Base-by-base conservation (phyloP, 805 yeast genomes). In the Pichia exigua region DNA sequence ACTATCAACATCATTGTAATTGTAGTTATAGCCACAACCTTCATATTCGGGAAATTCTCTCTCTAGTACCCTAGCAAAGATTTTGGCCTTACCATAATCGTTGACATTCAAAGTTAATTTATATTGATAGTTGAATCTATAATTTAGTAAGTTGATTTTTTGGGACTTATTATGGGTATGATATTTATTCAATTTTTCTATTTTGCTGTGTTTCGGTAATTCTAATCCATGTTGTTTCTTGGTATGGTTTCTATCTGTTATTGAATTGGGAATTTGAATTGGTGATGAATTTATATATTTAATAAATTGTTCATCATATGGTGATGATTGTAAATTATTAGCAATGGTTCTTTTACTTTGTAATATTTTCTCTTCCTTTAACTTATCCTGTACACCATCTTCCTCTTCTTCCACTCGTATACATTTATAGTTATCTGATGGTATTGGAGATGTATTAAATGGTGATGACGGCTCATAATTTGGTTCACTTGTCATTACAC, bases 391-490 rank as follows among this genome's bases (percentile, higher is more conserved):
- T 13, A 44, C 35, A 10, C 47, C 27, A 24, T 13, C 41, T 42
- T 22, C 44, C 30, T 17, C 30, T 27, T 27, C 30, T 27, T 27
- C 30, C 13, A 7, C 30, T 27, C 30, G 30, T 27, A 27, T 27
- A 27, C 12, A 27, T 27, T 9, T 27, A 27, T 27, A 27, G 10
- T 27, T 27, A 15, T 42, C 41, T 2, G 40, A 38, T 30, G 48
- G 50, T 12, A 64, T 45, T 17, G 68, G 69, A n/a, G 67, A 63
- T 3, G 68, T 65, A 46, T 57, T 59, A 27, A 63, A 41, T 10
- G 67, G 67, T 0, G 68, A 63, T 11, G 66, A 61, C 9, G 51
- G 42, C 26, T 45, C 30, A 27, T 22, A 27, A 15, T 40, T 44
- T 17, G 8, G 18, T 5, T 51, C 53, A 44, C 47, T 51, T 3